Evolutionary conservation across 768 basidiomycete genomes (phyloP).

Genomic region (Crassisporium funariophilum): DNA sequence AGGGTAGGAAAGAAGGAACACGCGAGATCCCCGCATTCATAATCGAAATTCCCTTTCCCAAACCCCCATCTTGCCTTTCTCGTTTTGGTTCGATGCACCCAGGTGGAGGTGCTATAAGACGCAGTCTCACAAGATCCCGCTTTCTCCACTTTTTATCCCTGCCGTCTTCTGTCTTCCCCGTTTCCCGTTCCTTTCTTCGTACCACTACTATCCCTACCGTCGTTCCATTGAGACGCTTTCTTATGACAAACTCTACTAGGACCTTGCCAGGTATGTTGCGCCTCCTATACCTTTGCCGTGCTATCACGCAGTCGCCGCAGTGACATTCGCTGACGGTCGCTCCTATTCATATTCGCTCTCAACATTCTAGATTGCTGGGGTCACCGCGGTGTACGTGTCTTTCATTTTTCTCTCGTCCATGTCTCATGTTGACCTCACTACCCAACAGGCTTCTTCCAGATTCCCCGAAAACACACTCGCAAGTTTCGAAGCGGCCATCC

Average conservation of each 20-base stretch:
- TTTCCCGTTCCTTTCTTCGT: not conserved
- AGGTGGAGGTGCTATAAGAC: no score
- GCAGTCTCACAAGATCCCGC: slow-evolving; percentile 8
- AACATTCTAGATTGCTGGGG: slow-evolving; percentile 65
- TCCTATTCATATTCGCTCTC: not conserved
- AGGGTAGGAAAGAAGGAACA: no score
- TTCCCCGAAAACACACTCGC: slow-evolving; percentile 95
- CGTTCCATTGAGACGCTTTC: not conserved
- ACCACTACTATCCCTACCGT: slow-evolving; percentile 2
- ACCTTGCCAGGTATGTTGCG: slow-evolving; percentile 36
- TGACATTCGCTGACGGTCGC: slow-evolving; percentile 6
- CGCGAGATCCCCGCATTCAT: no score
- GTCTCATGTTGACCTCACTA: slow-evolving; percentile 1
- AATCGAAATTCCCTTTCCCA: no score
- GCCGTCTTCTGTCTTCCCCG: not conserved
- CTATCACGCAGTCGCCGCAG: not conserved
- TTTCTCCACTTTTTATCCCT: slow-evolving; percentile 8
- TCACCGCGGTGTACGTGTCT: slow-evolving; percentile 46
- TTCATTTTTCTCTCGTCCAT: not conserved
- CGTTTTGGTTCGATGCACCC: no score
- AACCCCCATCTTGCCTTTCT: no score
- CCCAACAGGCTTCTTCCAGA: slow-evolving; percentile 71
- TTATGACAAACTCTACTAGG: slow-evolving; percentile 1
- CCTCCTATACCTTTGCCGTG: not conserved
- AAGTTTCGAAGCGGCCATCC: slow-evolving; percentile 93